Conservation (phyloP, 1,139 yeast species). For the Saccharomyces hybrid region DNA sequence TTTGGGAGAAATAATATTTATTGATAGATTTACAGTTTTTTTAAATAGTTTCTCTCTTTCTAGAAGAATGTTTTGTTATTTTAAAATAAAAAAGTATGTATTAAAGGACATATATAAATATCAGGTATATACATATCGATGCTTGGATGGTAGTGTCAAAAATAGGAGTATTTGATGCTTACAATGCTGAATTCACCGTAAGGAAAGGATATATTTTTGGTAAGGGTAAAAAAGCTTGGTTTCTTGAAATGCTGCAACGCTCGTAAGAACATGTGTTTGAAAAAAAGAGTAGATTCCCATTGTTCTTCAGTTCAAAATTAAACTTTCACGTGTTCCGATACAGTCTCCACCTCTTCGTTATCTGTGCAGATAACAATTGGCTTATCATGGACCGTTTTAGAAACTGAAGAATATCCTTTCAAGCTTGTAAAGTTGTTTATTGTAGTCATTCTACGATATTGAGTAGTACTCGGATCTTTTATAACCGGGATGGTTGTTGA, state of each 20-base stretch:
- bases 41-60: neutral
- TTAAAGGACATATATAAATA: neutral
- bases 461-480: neutral
- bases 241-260: no score
- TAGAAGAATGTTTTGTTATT: neutral
- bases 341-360: slow-evolving; percentile 20
- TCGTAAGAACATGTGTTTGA: neutral
- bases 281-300: neutral
- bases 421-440: neutral
- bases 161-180: neutral
- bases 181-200: neutral
- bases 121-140: neutral
- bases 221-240: neutral
- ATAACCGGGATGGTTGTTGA: slow-evolving; percentile 15
- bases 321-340: slow-evolving; percentile 20
- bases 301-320: neutral
- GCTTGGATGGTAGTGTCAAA: neutral
- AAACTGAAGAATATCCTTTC: neutral
- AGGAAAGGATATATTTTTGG: no score
- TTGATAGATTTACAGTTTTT: neutral
- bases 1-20: neutral
- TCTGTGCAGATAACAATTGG: slow-evolving; percentile 20
- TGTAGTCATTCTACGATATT: neutral
- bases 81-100: neutral
- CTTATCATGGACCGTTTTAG: neutral